phyloP scores from a whole-genome alignment of 2,329 filamentous ascomycete species.

The Stagonosporopsis chrysanthemi region DNA sequence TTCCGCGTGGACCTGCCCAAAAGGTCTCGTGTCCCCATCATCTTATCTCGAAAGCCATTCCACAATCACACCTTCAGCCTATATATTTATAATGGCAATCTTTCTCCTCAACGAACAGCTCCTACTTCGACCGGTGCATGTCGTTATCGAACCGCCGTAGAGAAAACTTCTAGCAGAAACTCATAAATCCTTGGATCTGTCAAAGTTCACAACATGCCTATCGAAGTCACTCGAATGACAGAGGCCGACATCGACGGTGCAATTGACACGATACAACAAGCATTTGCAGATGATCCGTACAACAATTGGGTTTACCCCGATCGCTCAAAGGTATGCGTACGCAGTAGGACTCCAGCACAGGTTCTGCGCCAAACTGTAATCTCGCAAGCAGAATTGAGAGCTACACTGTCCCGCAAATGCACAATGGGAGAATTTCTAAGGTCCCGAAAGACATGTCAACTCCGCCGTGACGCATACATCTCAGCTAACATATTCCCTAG shows the following conservation, averaged over 20 bases:
- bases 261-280: constrained; percentile 70
- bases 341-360: neutral
- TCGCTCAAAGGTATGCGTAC: constrained; percentile 57
- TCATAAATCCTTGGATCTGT: neutral
- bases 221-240: constrained; percentile 64
- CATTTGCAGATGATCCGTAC: constrained; percentile 72
- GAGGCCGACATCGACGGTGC: constrained; percentile 69
- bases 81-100: constrained; percentile 24
- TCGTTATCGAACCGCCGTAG: neutral
- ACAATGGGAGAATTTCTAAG: neutral
- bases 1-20: constrained; percentile 15
- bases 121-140: neutral
- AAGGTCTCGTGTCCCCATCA: constrained; percentile 2
- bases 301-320: constrained; percentile 70
- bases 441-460: neutral
- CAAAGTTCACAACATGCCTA: constrained; percentile 44
- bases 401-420: neutral
- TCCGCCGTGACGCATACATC: neutral
- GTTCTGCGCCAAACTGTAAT: neutral
- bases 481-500: constrained; percentile 44
- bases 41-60: constrained; percentile 10
- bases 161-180: neutral
- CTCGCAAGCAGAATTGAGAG: neutral
- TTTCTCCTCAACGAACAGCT: neutral
- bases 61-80: constrained; percentile 8